phyloP scores from a whole-genome alignment of 2,329 filamentous ascomycete species.

The Fusarium goolgardi region DNA sequence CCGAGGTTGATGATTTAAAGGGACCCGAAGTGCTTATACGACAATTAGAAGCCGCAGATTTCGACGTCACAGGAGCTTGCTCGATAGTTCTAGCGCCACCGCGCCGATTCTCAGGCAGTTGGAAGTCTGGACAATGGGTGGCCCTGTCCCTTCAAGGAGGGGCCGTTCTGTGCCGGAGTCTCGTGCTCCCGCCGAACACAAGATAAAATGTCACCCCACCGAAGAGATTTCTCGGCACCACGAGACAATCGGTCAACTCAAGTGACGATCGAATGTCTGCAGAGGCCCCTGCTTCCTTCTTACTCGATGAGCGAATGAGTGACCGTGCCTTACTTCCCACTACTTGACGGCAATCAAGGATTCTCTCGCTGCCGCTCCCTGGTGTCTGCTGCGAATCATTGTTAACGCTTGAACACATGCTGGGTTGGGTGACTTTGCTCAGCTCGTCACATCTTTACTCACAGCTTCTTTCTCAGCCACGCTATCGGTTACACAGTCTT shows the following conservation, averaged over 20 bases:
- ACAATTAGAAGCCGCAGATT: slow-evolving; percentile 35
- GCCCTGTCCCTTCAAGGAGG: slow-evolving; percentile 33
- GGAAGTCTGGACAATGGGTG: slow-evolving; percentile 30
- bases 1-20: slow-evolving; percentile 35
- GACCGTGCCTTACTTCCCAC: slow-evolving; percentile 24
- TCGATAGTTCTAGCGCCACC: slow-evolving; percentile 44
- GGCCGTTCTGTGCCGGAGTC: slow-evolving; percentile 40
- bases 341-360: slow-evolving; percentile 10
- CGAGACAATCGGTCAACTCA: slow-evolving; percentile 47
- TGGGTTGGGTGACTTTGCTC: slow-evolving; percentile 45
- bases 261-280: slow-evolving; percentile 46
- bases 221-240: slow-evolving; percentile 48
- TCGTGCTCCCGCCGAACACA: slow-evolving; percentile 41
- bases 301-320: slow-evolving; percentile 39
- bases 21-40: slow-evolving; percentile 44
- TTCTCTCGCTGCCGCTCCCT: slow-evolving; percentile 28
- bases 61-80: slow-evolving; percentile 44
- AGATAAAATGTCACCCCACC: slow-evolving; percentile 46
- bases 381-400: slow-evolving; percentile 30
- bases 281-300: slow-evolving; percentile 23
- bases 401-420: slow-evolving; percentile 39
- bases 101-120: slow-evolving; percentile 40
- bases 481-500: slow-evolving; percentile 24
- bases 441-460: slow-evolving; percentile 42
- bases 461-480: slow-evolving; percentile 28